These are phyloP conservation scores for Postia placenta DNA, from an alignment of 768 basidiomycete genomes.

Conservation along the genomic window DNA sequence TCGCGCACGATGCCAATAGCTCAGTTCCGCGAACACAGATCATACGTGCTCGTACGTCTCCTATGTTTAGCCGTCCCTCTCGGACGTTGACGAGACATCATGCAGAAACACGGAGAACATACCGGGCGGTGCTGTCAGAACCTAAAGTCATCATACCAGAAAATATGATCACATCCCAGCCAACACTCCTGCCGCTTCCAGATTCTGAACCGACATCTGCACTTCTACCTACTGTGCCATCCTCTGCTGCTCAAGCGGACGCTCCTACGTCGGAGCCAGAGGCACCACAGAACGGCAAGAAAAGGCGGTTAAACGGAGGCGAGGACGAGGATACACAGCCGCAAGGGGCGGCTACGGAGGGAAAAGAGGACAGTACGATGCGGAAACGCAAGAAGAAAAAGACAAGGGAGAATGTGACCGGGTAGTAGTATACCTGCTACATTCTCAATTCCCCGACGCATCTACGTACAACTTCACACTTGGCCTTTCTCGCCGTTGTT, in stretches of 20 bases:
- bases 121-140: slow-evolving; percentile 73
- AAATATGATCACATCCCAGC: neutral
- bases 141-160: slow-evolving; percentile 57
- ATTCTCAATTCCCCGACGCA: too few relatives aligned
- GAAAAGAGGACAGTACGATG: slow-evolving; percentile 6
- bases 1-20: slow-evolving; percentile 56
- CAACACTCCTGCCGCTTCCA: neutral
- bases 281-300: slow-evolving; percentile 2
- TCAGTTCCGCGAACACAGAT: slow-evolving; percentile 60
- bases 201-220: neutral
- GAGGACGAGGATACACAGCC: neutral
- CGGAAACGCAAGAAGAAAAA: slow-evolving; percentile 20
- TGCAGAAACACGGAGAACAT: slow-evolving; percentile 75
- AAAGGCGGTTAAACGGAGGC: slow-evolving; percentile 7
- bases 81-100: neutral
- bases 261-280: neutral
- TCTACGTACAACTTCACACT: too few relatives aligned
- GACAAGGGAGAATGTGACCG: neutral
- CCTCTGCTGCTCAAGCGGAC: neutral
- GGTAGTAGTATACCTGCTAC: too few relatives aligned
- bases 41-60: slow-evolving; percentile 62
- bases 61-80: neutral
- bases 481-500: too few relatives aligned
- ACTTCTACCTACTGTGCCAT: neutral
- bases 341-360: neutral